These are phyloP conservation scores for Dipodascus albidus DNA, from an alignment of 805 yeast genomes.

Conservation along the genomic window DNA sequence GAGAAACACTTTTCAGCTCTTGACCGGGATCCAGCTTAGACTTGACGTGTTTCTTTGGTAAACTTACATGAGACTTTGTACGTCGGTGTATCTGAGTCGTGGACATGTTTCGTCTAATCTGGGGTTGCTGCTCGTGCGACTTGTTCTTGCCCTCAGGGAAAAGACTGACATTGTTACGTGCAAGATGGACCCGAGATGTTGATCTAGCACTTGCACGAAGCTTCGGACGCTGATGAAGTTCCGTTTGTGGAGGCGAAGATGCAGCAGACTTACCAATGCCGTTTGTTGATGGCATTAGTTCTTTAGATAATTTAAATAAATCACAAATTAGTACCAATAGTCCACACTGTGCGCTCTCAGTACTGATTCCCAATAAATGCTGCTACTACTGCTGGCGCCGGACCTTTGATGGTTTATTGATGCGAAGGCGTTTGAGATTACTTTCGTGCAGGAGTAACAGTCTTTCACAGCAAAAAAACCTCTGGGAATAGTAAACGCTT, in stretches of 20 bases:
- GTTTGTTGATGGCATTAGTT: background rate
- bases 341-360: too few species aligned
- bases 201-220: background rate
- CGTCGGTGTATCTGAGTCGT: background rate
- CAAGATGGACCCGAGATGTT: background rate
- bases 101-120: background rate
- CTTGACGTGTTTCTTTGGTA: background rate
- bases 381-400: too few species aligned
- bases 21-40: background rate
- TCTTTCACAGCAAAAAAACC: background rate
- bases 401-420: background rate
- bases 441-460: background rate
- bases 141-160: background rate
- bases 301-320: background rate
- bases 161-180: background rate
- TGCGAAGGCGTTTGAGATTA: background rate
- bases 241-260: background rate
- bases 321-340: too few species aligned
- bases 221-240: background rate
- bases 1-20: too few species aligned
- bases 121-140: background rate
- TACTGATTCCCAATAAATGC: too few species aligned
- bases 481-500: background rate
- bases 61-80: background rate
- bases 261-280: conserved; percentile 1